Evolutionary conservation across 768 basidiomycete genomes (phyloP).

Genomic region (Lentinula detonsa): DNA sequence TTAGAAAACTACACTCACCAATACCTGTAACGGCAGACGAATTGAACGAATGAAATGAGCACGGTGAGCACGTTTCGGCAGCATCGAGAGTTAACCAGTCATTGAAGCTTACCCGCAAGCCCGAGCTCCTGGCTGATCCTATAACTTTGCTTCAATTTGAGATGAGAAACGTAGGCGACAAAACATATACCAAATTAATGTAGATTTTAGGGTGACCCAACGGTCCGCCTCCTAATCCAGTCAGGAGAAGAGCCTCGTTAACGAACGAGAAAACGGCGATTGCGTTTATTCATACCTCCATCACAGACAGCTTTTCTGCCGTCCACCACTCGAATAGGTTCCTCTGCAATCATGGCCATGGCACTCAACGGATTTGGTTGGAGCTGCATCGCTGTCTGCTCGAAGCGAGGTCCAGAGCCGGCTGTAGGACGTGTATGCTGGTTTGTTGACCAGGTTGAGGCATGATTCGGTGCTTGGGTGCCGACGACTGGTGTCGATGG

Average conservation of each 20-base stretch:
- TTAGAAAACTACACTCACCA: constrained; percentile 22
- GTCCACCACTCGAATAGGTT: constrained; percentile 78
- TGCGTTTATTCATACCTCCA: constrained; percentile 62
- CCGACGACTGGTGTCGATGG: constrained; percentile 20
- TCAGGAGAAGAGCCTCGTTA: not conserved
- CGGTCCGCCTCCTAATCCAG: constrained; percentile 73
- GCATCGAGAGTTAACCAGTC: not conserved
- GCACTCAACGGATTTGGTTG: constrained; percentile 90
- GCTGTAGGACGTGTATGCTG: constrained; percentile 66
- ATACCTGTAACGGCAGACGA: constrained; percentile 21
- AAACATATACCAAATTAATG: constrained; percentile 78
- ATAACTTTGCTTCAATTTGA: constrained; percentile 12
- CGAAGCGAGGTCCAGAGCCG: constrained; percentile 74
- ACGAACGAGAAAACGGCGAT: no score
- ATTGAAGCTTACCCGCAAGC: constrained; percentile 75
- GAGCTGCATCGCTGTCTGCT: constrained; percentile 82
- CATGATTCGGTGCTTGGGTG: constrained; percentile 79
- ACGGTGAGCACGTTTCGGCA: not conserved
- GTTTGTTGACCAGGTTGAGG: constrained; percentile 78
- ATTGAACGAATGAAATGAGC: not conserved
- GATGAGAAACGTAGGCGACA: not conserved
- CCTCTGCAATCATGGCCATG: constrained; percentile 82
- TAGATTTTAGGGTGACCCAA: constrained; percentile 96
- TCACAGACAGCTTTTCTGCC: constrained; percentile 89
- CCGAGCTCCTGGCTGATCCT: constrained; percentile 87